phyloP scores from a whole-genome alignment of 2,329 filamentous ascomycete species.

The Fusarium napiforme region DNA sequence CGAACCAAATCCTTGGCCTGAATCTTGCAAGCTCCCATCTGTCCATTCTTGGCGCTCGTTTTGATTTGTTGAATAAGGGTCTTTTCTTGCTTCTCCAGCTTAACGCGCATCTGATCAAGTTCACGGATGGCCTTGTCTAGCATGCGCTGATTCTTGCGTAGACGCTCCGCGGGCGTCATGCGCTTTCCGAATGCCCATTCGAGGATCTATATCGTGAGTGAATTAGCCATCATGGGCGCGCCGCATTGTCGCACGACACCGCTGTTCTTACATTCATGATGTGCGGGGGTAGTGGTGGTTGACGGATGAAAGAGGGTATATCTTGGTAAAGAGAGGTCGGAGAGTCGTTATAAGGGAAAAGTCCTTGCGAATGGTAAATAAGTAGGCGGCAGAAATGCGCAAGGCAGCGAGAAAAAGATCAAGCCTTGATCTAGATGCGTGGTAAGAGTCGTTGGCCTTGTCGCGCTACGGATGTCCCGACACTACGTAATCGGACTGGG shows the following conservation, averaged over 20 bases:
- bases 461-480: slow-evolving; percentile 31
- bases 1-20: slow-evolving; percentile 97
- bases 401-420: slow-evolving; percentile 37
- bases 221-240: slow-evolving; percentile 33
- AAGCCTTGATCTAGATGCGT: slow-evolving; percentile 17
- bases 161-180: slow-evolving; percentile 93
- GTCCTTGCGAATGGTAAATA: neutral
- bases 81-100: slow-evolving; percentile 99
- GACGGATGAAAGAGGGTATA: neutral
- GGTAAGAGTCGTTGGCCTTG: slow-evolving; percentile 30
- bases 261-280: slow-evolving; percentile 46
- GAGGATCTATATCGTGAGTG: slow-evolving; percentile 72
- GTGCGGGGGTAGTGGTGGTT: slow-evolving; percentile 28
- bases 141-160: slow-evolving; percentile 94
- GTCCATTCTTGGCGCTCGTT: slow-evolving; percentile 96
- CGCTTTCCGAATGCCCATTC: slow-evolving; percentile 99
- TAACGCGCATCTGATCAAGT: slow-evolving; percentile 91
- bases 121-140: slow-evolving; percentile 98
- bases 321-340: neutral
- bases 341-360: neutral
- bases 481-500: slow-evolving; percentile 32
- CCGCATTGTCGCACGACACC: slow-evolving; percentile 29
- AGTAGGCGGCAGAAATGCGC: slow-evolving; percentile 6
- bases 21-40: slow-evolving; percentile 98
- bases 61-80: slow-evolving; percentile 96